A percentile compares a stretch with the other conserved stretches of the same genome.
Evolutionary conservation across 352 stramenopile species (phyloP).

Genomic region (Peronosclerospora sorghi): DNA sequence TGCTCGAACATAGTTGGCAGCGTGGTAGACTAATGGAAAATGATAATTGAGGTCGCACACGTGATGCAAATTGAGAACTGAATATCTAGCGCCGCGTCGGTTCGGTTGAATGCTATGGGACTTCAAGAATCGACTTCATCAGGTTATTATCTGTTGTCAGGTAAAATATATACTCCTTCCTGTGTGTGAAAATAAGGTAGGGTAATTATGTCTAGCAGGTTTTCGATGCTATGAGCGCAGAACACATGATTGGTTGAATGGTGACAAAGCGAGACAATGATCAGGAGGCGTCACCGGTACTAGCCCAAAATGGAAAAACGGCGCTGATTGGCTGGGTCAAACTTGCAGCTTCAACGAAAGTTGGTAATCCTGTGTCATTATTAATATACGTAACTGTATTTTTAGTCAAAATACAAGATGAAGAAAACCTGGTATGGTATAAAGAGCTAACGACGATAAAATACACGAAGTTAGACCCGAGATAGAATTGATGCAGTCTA

Average conservation of each 20-base stretch:
- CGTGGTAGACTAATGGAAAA: slow-evolving; percentile 2
- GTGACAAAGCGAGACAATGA: slow-evolving; percentile 13
- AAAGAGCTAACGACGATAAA: too few relatives aligned
- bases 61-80: slow-evolving; percentile 38
- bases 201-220: too few relatives aligned
- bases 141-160: too few relatives aligned
- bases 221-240: slow-evolving; percentile 2
- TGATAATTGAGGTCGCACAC: not conserved
- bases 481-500: too few relatives aligned
- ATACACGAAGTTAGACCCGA: too few relatives aligned
- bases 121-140: slow-evolving; percentile 2
- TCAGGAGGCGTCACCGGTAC: slow-evolving; percentile 15
- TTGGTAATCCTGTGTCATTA: too few relatives aligned
- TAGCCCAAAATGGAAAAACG: not conserved
- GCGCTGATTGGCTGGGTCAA: slow-evolving; percentile 15
- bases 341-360: too few relatives aligned
- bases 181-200: too few relatives aligned
- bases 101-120: not conserved
- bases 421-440: too few relatives aligned
- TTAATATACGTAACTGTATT: too few relatives aligned
- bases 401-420: too few relatives aligned
- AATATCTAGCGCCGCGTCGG: not conserved
- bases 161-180: too few relatives aligned
- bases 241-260: slow-evolving; percentile 21
- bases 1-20: slow-evolving; percentile 48